Conservation (phyloP, 768 basidiomycete genomes). For the Agrocybe pediades region DNA sequence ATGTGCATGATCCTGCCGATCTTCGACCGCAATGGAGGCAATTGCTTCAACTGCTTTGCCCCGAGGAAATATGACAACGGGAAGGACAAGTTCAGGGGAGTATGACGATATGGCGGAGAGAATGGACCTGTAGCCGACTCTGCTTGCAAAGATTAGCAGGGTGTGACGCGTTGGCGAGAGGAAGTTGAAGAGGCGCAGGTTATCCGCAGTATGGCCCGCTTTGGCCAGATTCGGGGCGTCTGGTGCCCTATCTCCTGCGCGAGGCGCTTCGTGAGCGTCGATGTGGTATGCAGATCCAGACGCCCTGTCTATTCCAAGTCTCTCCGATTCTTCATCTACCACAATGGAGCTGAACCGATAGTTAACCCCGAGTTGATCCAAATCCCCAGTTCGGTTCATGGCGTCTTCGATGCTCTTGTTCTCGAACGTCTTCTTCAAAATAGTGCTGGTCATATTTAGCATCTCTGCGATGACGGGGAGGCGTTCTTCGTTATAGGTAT, state of each 20-base stretch:
- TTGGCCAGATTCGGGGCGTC: constrained; percentile 35
- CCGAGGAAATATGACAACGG: constrained; percentile 17
- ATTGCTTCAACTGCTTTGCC: neutral
- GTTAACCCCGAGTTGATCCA: constrained; percentile 53
- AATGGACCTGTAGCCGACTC: constrained; percentile 10
- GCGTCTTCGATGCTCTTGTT: constrained; percentile 7
- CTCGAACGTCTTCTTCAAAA: constrained; percentile 18
- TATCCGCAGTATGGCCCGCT: neutral
- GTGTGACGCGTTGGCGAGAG: constrained; percentile 31
- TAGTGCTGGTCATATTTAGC: constrained; percentile 29
- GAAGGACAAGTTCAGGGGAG: constrained; percentile 5
- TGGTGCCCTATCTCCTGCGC: constrained; percentile 50
- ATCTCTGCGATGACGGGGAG: constrained; percentile 39
- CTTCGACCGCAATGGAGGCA: constrained; percentile 21
- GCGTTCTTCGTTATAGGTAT: constrained; percentile 34
- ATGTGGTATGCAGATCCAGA: constrained; percentile 20
- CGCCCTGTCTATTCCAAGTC: constrained; percentile 8
- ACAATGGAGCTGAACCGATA: constrained; percentile 53
- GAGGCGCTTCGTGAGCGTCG: constrained; percentile 19
- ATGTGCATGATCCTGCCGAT: constrained; percentile 28
- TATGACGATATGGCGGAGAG: neutral
- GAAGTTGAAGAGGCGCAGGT: constrained; percentile 23
- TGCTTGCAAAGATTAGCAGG: constrained; percentile 33
- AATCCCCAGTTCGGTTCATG: constrained; percentile 21
- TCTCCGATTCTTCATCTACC: constrained; percentile 17